These are phyloP conservation scores for Ilyonectria robusta DNA, from an alignment of 2,329 filamentous ascomycete genomes.

Conservation along the genomic window DNA sequence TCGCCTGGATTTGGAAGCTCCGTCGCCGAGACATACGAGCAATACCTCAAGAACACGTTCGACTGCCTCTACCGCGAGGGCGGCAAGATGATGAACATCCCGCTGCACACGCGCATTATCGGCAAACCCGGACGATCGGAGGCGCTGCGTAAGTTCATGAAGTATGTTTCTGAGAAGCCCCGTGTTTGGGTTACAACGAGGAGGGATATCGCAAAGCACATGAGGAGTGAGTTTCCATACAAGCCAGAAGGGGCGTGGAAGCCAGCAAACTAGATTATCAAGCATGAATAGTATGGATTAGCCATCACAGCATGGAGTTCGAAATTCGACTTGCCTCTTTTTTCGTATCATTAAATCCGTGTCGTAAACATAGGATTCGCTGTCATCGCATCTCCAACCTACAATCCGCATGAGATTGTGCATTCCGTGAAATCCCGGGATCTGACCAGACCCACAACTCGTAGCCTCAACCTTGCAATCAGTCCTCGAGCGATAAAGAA, in stretches of 20 bases:
- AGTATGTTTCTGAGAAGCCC: conserved; percentile 16
- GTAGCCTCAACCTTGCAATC: no score
- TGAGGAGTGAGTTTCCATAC: conserved; percentile 16
- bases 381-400: no score
- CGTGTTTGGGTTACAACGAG: conserved; percentile 22
- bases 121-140: conserved; percentile 57
- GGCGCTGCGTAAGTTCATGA: conserved; percentile 44
- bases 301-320: no score
- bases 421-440: no score
- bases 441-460: no score
- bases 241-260: background rate
- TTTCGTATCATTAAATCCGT: no score
- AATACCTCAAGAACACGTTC: conserved; percentile 53
- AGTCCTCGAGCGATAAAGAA: no score
- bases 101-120: conserved; percentile 56
- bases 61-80: conserved; percentile 58
- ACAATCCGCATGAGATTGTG: no score
- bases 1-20: conserved; percentile 56
- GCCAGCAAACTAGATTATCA: no score
- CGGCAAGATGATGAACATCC: conserved; percentile 60
- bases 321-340: no score
- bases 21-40: conserved; percentile 11
- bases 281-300: no score
- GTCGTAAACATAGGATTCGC: no score
- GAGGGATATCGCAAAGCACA: conserved; percentile 15